These are phyloP conservation scores for Raffaelea albimanens DNA, from an alignment of 2,329 filamentous ascomycete species.

Conservation along the genomic window DNA sequence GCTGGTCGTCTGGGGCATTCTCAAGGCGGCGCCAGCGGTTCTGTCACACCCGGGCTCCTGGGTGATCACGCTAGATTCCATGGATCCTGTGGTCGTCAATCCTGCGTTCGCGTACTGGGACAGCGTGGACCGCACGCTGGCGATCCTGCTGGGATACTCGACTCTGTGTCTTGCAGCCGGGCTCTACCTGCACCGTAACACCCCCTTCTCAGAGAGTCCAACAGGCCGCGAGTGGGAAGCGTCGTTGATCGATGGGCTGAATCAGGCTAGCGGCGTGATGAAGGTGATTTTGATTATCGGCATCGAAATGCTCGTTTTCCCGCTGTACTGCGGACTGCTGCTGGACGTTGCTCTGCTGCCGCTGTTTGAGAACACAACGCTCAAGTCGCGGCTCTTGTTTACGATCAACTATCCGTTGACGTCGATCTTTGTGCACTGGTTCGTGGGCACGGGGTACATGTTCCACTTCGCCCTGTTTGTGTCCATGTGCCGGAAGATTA, in stretches of 20 bases:
- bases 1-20: slow-evolving; percentile 14
- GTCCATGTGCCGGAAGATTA: slow-evolving; percentile 96
- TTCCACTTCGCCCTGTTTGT: slow-evolving; percentile 99
- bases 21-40: slow-evolving; percentile 23
- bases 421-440: slow-evolving; percentile 96
- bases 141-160: slow-evolving; percentile 72
- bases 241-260: slow-evolving; percentile 68
- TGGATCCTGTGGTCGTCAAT: slow-evolving; percentile 33
- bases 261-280: slow-evolving; percentile 91
- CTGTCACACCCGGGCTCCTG: slow-evolving; percentile 42
- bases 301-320: slow-evolving; percentile 97
- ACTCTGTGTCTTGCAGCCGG: slow-evolving; percentile 66
- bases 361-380: slow-evolving; percentile 71
- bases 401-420: slow-evolving; percentile 72
- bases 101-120: slow-evolving; percentile 59
- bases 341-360: slow-evolving; percentile 84
- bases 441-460: slow-evolving; percentile 98
- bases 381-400: slow-evolving; percentile 70
- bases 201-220: slow-evolving; percentile 52
- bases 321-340: slow-evolving; percentile 86
- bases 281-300: slow-evolving; percentile 98
- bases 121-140: slow-evolving; percentile 53
- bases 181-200: slow-evolving; percentile 67
- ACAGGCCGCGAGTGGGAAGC: slow-evolving; percentile 60
- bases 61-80: slow-evolving; percentile 46